Conservation (phyloP, 306 rosid genomes). For the Cicer yamashitae region DNA sequence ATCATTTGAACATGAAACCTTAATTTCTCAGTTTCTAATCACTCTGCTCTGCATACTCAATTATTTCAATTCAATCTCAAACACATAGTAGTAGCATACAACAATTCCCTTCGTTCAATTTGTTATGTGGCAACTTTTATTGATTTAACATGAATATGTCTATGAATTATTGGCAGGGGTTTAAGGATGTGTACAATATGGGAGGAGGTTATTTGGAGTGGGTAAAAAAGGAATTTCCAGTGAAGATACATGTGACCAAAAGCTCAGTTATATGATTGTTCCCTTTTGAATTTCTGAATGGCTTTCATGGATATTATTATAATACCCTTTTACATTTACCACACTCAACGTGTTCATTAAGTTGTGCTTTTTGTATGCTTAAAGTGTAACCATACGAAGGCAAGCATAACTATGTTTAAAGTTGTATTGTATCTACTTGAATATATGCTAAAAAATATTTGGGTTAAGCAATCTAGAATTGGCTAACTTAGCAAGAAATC, state of each 20-base stretch:
- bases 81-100: not conserved
- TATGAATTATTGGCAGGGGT: conserved; percentile 63
- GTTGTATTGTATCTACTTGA: not conserved
- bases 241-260: conserved; percentile 14
- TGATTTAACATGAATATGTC: conserved; percentile 7
- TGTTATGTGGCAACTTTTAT: not conserved
- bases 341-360: not conserved
- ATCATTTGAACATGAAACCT: not conserved
- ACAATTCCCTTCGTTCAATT: not conserved
- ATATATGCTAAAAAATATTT: too few species aligned
- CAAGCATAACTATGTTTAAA: not conserved
- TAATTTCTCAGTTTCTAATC: not conserved
- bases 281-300: not conserved
- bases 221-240: conserved; percentile 60
- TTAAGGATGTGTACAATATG: conserved; percentile 68
- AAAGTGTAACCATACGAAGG: not conserved
- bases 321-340: not conserved
- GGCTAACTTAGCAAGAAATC: too few species aligned
- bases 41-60: not conserved
- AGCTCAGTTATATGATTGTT: not conserved
- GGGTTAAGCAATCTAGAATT: too few species aligned
- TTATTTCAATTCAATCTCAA: not conserved
- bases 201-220: conserved; percentile 85
- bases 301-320: not conserved
- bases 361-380: not conserved